These are phyloP conservation scores for Heimioporus sp. DNA, from an alignment of 768 basidiomycete genomes.

Conservation along the genomic window DNA sequence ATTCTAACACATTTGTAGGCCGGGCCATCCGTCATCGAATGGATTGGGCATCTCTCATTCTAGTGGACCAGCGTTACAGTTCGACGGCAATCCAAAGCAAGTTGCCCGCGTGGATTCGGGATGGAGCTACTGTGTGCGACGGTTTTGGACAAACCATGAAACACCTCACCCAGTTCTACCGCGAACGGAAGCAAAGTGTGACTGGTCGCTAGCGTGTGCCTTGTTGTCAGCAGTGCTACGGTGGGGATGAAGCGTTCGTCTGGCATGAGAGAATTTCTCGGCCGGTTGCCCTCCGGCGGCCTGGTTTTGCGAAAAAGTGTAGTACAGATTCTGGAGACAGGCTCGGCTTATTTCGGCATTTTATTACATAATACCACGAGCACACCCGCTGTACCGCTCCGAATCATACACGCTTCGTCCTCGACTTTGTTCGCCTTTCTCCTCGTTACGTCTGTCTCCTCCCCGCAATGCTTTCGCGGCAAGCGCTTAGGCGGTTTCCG, in stretches of 20 bases:
- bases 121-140: slow-evolving; percentile 53
- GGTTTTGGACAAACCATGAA: slow-evolving; percentile 73
- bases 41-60: slow-evolving; percentile 90
- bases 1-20: slow-evolving; percentile 44
- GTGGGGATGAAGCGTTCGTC: too few relatives aligned
- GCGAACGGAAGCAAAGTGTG: slow-evolving; percentile 42
- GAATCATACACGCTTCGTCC: not conserved
- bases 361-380: slow-evolving; percentile 13
- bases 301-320: not conserved
- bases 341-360: slow-evolving; percentile 15
- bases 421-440: not conserved
- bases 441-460: not conserved
- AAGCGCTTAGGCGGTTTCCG: slow-evolving; percentile 36
- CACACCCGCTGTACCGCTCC: not conserved
- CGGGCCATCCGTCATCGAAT: slow-evolving; percentile 88
- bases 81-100: slow-evolving; percentile 67
- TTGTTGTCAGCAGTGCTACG: too few relatives aligned
- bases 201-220: slow-evolving; percentile 1
- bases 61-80: slow-evolving; percentile 83
- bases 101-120: slow-evolving; percentile 89
- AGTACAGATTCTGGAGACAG: too few relatives aligned
- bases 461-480: slow-evolving; percentile 37
- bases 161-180: slow-evolving; percentile 67
- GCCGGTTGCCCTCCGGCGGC: not conserved
- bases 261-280: too few relatives aligned